phyloP scores from a whole-genome alignment of 2,329 filamentous ascomycete species.

The Calonectria honghensis region DNA sequence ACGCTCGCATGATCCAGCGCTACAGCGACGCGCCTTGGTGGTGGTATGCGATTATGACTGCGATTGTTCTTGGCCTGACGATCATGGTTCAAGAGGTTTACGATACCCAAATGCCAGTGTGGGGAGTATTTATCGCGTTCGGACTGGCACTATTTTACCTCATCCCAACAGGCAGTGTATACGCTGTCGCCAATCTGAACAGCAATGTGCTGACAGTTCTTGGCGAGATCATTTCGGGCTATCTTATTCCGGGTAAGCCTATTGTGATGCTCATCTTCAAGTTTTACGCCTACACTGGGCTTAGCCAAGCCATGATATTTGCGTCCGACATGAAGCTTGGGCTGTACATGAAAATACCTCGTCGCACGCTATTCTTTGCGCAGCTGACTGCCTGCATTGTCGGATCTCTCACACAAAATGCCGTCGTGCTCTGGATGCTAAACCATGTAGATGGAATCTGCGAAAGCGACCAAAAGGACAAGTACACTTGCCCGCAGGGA shows the following conservation, averaged over 20 bases:
- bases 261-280: conserved; percentile 51
- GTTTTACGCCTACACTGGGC: conserved; percentile 43
- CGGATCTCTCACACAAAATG: conserved; percentile 57
- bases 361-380: conserved; percentile 65
- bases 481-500: conserved; percentile 67
- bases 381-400: conserved; percentile 66
- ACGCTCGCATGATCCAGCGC: conserved; percentile 59
- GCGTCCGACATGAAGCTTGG: conserved; percentile 69
- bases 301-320: conserved; percentile 67
- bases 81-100: conserved; percentile 55
- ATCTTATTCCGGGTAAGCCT: conserved; percentile 45
- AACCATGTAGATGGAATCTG: conserved; percentile 40
- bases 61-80: conserved; percentile 56
- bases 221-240: conserved; percentile 56
- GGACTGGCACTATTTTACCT: conserved; percentile 47
- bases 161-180: conserved; percentile 52
- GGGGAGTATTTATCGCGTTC: conserved; percentile 53
- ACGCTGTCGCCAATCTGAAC: conserved; percentile 59
- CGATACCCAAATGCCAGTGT: conserved; percentile 51
- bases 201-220: conserved; percentile 59
- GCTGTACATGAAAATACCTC: conserved; percentile 69
- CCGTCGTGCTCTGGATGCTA: conserved; percentile 55
- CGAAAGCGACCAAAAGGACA: conserved; percentile 50
- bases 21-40: conserved; percentile 59
- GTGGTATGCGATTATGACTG: conserved; percentile 60